Evolutionary conservation across 495 filamentous ascomycete genomes (phyloP).

Genomic region (Podospora anserina): DNA sequence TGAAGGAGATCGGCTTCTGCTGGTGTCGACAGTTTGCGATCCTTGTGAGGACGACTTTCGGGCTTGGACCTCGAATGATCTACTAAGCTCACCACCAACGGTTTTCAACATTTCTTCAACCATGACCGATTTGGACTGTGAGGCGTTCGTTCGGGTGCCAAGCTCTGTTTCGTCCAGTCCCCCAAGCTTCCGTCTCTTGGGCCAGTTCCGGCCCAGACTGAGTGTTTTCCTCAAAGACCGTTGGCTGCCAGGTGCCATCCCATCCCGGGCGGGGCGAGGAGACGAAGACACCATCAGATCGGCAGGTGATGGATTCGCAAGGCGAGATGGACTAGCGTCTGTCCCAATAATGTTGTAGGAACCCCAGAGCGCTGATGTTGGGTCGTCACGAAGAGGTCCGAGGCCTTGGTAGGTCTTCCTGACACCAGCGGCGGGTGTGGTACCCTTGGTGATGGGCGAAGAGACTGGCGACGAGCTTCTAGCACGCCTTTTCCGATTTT

Average conservation of each 20-base stretch:
- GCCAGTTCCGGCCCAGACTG: slow-evolving; percentile 71
- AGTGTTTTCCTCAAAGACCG: slow-evolving; percentile 61
- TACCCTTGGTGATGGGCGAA: slow-evolving; percentile 51
- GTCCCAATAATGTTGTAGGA: slow-evolving; percentile 55
- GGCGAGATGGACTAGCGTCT: slow-evolving; percentile 34
- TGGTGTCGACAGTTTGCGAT: neutral
- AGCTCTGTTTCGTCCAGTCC: slow-evolving; percentile 22
- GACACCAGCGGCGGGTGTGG: slow-evolving; percentile 39
- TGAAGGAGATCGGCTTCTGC: slow-evolving; percentile 32
- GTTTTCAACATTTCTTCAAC: slow-evolving; percentile 45
- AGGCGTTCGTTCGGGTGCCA: slow-evolving; percentile 16
- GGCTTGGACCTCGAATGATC: slow-evolving; percentile 14
- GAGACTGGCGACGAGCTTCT: slow-evolving; percentile 78
- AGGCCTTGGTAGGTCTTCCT: slow-evolving; percentile 55
- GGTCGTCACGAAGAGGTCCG: slow-evolving; percentile 76
- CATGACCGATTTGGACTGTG: slow-evolving; percentile 50
- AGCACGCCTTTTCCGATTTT: slow-evolving; percentile 62
- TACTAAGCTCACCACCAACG: slow-evolving; percentile 40
- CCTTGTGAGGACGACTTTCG: neutral
- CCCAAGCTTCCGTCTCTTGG: slow-evolving; percentile 54
- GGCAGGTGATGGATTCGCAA: slow-evolving; percentile 51
- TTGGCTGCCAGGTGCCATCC: slow-evolving; percentile 44
- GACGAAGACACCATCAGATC: slow-evolving; percentile 68
- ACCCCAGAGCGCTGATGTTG: slow-evolving; percentile 82
- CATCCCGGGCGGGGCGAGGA: slow-evolving; percentile 56